Percentiles rank a stretch among this genome's conserved stretches.
Conservation (phyloP, 345 rosid species). For the Turritis glabra region DNA sequence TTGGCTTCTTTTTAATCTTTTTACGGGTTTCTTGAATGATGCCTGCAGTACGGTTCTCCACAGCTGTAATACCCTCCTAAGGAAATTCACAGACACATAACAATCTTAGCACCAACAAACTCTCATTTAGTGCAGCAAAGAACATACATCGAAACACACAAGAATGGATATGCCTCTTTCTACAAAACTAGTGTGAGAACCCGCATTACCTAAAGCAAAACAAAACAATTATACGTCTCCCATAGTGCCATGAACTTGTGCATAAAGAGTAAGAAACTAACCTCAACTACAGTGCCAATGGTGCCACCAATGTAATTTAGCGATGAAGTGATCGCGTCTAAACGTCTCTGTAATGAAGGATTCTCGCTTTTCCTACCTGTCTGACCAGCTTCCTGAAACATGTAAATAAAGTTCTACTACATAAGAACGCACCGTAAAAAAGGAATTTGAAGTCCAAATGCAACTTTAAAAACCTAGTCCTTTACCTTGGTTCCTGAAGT, state of each 20-base stretch:
- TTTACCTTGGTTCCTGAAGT: conserved; percentile 40
- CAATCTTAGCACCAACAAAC: conserved; percentile 2
- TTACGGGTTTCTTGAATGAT: conserved; percentile 85
- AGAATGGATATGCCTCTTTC: not conserved
- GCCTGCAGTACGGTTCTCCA: conserved; percentile 82
- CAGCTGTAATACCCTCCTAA: conserved; percentile 81
- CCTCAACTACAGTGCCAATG: conserved; percentile 86
- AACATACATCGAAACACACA: not conserved
- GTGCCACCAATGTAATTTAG: conserved; percentile 77
- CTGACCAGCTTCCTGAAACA: conserved; percentile 42
- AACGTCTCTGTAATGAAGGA: conserved; percentile 67
- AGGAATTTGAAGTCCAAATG: no score
- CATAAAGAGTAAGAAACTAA: conserved; percentile 27
- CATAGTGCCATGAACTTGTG: not conserved
- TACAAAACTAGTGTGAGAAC: not conserved
- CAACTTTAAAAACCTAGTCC: conserved; percentile 29
- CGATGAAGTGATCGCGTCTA: conserved; percentile 70
- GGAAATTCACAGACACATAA: conserved; percentile 28
- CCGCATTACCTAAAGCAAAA: not conserved
- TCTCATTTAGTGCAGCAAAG: not conserved
- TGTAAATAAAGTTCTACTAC: conserved; percentile 21
- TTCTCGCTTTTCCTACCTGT: conserved; percentile 42
- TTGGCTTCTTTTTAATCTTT: conserved; percentile 67
- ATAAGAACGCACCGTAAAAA: conserved; percentile 7
- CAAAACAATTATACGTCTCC: not conserved